A percentile compares a stretch with the other conserved stretches of the same genome.
Conservation (phyloP, 2,329 filamentous ascomycete species). For the Arthrinium phaeospermum region DNA sequence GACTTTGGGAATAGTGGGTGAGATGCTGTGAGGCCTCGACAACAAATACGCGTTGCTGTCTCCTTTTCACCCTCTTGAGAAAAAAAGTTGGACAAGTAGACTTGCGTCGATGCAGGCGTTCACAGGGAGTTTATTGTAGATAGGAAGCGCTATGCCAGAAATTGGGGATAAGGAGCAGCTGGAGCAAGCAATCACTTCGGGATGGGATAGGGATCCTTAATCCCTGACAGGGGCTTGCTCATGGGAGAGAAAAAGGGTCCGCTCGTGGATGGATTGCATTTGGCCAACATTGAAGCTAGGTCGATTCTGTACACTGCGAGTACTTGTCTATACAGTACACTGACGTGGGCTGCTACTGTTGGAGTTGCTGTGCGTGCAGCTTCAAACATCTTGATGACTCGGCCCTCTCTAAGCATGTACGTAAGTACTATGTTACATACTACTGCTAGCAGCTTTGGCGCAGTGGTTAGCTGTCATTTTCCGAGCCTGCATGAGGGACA, state of each 20-base stretch:
- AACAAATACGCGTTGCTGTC: conserved; percentile 16
- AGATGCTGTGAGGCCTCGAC: conserved; percentile 9
- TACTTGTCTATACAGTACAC: conserved; percentile 15
- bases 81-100: conserved; percentile 17
- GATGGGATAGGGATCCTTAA: conserved; percentile 14
- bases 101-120: conserved; percentile 11
- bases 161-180: conserved; percentile 23
- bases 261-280: conserved; percentile 11
- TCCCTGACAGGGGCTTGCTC: conserved; percentile 17
- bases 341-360: conserved; percentile 10
- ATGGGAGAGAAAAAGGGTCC: conserved; percentile 18
- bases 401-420: not conserved
- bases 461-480: conserved; percentile 4
- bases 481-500: not conserved
- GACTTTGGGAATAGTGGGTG: conserved; percentile 9
- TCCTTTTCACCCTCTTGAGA: conserved; percentile 6
- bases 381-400: conserved; percentile 15
- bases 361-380: not conserved
- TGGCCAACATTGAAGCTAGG: not conserved
- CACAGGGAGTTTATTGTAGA: conserved; percentile 17
- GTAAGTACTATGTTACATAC: not conserved
- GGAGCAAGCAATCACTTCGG: conserved; percentile 19
- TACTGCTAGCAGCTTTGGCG: not conserved
- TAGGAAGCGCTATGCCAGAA: conserved; percentile 21
- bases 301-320: conserved; percentile 9